Evolutionary conservation across 2,329 filamentous ascomycete species (phyloP).

Genomic region (Raffaelea arxii): DNA sequence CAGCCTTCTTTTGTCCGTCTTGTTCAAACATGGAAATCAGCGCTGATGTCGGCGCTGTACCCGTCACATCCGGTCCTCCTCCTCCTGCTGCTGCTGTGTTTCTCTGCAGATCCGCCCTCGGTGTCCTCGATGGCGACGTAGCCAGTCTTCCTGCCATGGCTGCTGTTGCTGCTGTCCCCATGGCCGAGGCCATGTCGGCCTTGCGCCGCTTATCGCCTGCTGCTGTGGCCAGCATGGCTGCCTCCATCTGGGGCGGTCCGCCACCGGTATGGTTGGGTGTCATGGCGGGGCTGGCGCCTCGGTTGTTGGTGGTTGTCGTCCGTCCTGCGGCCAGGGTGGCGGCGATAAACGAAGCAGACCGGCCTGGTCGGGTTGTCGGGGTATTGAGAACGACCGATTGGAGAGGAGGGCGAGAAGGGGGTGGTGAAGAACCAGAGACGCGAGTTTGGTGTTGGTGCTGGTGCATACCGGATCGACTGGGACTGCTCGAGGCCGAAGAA

Average conservation of each 20-base stretch:
- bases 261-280: slow-evolving; percentile 27
- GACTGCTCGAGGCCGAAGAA: neutral
- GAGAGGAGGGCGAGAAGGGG: no score
- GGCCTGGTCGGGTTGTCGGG: neutral
- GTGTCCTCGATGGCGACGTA: neutral
- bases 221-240: slow-evolving; percentile 4
- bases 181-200: neutral
- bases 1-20: slow-evolving; percentile 22
- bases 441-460: slow-evolving; percentile 11
- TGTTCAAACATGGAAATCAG: slow-evolving; percentile 62
- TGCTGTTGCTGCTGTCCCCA: neutral
- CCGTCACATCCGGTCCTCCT: slow-evolving; percentile 35
- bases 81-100: neutral
- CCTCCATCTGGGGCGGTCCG: slow-evolving; percentile 4
- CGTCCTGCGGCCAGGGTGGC: slow-evolving; percentile 53
- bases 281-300: slow-evolving; percentile 33
- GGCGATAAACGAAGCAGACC: slow-evolving; percentile 48
- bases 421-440: slow-evolving; percentile 51
- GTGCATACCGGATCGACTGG: neutral
- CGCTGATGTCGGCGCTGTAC: slow-evolving; percentile 52
- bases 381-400: neutral
- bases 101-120: neutral
- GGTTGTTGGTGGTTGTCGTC: no score
- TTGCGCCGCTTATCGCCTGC: slow-evolving; percentile 2
- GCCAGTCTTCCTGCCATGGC: neutral